Evolutionary conservation across 1,139 yeast species (phyloP).

Genomic region (Debaryomyces singareniensis): DNA sequence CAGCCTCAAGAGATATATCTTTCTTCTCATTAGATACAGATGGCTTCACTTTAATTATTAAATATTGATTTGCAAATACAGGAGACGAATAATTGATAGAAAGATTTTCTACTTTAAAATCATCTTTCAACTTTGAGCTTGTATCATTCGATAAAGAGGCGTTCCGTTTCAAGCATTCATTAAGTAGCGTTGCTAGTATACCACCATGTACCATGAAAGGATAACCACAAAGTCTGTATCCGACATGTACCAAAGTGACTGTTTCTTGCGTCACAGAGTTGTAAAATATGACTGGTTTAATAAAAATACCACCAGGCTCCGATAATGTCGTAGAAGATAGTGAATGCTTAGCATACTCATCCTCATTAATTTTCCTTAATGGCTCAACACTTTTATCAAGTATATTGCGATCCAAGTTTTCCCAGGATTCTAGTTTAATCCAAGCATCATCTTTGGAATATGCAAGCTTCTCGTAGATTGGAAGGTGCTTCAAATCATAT

Average conservation of each 20-base stretch:
- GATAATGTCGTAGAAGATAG: constrained; percentile 30
- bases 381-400: constrained; percentile 9
- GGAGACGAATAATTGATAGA: constrained; percentile 63
- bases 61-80: constrained; percentile 72
- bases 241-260: constrained; percentile 68
- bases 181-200: constrained; percentile 72
- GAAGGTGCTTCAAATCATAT: constrained; percentile 42
- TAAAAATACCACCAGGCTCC: constrained; percentile 71
- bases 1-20: constrained; percentile 24
- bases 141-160: constrained; percentile 37
- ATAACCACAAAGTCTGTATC: constrained; percentile 76
- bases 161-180: constrained; percentile 62
- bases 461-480: constrained; percentile 43
- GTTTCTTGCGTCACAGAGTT: constrained; percentile 53
- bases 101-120: constrained; percentile 44
- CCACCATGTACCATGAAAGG: constrained; percentile 92
- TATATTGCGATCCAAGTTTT: constrained; percentile 42
- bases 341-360: constrained; percentile 24
- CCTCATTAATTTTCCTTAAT: constrained; percentile 20
- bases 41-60: constrained; percentile 51
- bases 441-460: constrained; percentile 35
- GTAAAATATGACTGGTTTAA: constrained; percentile 67
- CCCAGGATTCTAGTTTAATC: constrained; percentile 52
- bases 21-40: constrained; percentile 18
- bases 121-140: constrained; percentile 29